Evolutionary conservation across 2,329 filamentous ascomycete species (phyloP), one percentile per base, ranked within the genome.

Genomic region (Sphaerulina musiva): DNA sequence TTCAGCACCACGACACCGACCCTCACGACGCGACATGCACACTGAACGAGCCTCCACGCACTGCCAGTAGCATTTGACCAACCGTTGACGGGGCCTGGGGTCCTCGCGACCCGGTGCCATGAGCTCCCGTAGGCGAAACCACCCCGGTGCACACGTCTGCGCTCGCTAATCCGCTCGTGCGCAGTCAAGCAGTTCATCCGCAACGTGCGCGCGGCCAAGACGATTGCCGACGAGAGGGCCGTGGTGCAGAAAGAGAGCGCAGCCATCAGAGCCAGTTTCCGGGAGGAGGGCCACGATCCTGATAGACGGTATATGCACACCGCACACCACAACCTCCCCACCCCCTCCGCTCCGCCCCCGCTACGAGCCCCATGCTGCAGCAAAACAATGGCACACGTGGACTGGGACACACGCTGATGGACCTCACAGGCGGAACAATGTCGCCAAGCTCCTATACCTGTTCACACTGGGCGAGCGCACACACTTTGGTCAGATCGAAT

Each of bases 181-280:
- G 14, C 69, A 97, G 93, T 98, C 72, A 98, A 98, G 78, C 93
- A 97, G 77, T 98, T 98, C 76, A 98, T 98, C 74, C 91, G 93
- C 71, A 97, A 96, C 76, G 93, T 98, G 70, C 89, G 93, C 72
- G 92, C 93, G 58, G 90, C 93, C 57, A 98, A 98, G 78, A 98
- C 93, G 36, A 96, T 98, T 70, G 95, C 95, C 71, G 93, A 98
- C 75, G 93, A 98, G 78, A 85, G 93, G 70, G 92, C 93, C 49
- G 93, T 98, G 53, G 95, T 98, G 60, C 93, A 97, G 69, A 98
- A 98, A 75, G 93, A 98, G 77, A 98, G 93, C 74, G 93, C 93
- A 55, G 89, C 92, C 46, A 98, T 98, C 70, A 83, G 93, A 74
- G 90, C 93, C 64, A 97, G 92, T 76, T 98, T 98, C 72, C 84